Percentiles rank a stretch among this genome's conserved stretches.
These are phyloP conservation scores for Colletotrichum eleusines DNA, from an alignment of 2,329 filamentous ascomycete species.

Conservation along the genomic window DNA sequence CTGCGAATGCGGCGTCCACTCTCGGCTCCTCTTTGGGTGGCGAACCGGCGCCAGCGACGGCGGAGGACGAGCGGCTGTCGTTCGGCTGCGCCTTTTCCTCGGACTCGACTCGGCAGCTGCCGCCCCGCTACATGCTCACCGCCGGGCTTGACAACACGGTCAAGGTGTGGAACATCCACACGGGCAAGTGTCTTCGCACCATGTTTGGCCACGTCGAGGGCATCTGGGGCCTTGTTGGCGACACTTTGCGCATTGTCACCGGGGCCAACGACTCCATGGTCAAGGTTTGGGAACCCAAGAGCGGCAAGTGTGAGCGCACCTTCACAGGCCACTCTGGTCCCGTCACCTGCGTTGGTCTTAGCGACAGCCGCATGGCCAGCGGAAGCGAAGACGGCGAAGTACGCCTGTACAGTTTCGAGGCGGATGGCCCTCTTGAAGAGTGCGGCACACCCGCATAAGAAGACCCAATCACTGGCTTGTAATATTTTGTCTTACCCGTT, in stretches of 20 bases:
- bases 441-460: slow-evolving; percentile 63
- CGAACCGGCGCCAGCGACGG: slow-evolving; percentile 32
- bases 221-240: slow-evolving; percentile 91
- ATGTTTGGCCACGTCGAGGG: slow-evolving; percentile 98
- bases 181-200: slow-evolving; percentile 85
- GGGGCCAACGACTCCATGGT: slow-evolving; percentile 95
- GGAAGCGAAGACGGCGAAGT: slow-evolving; percentile 96
- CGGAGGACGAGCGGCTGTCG: slow-evolving; percentile 61
- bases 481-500: no score
- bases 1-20: slow-evolving; percentile 41
- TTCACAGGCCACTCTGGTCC: slow-evolving; percentile 92
- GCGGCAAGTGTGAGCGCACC: slow-evolving; percentile 91
- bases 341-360: slow-evolving; percentile 92
- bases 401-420: slow-evolving; percentile 82
- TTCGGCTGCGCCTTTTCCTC: slow-evolving; percentile 74
- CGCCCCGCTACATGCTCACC: slow-evolving; percentile 92
- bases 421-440: slow-evolving; percentile 59
- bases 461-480: slow-evolving; percentile 37
- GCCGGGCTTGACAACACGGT: slow-evolving; percentile 92
- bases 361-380: slow-evolving; percentile 89
- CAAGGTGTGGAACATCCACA: slow-evolving; percentile 80
- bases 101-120: slow-evolving; percentile 74
- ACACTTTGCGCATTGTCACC: slow-evolving; percentile 88
- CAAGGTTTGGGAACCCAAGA: slow-evolving; percentile 92
- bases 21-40: slow-evolving; percentile 43